Evolutionary conservation across 495 filamentous ascomycete genomes (phyloP).

Genomic region (Massariosphaeria phaeospora): DNA sequence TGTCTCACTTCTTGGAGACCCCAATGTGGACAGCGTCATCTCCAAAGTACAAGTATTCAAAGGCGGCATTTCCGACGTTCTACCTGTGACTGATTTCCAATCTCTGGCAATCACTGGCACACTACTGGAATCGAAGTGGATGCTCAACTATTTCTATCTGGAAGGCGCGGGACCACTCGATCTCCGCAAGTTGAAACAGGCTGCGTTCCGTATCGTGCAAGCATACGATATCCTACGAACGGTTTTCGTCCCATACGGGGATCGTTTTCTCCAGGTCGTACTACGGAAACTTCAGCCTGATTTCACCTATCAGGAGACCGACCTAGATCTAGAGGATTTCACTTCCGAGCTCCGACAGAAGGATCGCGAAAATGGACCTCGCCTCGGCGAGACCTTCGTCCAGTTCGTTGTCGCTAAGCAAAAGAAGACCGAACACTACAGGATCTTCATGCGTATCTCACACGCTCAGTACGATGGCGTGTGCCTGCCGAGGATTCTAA

Average conservation of each 20-base stretch:
- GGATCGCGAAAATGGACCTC: constrained; percentile 18
- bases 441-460: constrained; percentile 28
- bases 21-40: constrained; percentile 23
- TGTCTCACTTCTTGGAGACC: constrained; percentile 22
- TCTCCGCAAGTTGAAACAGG: constrained; percentile 25
- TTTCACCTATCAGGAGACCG: constrained; percentile 24
- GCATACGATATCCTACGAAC: constrained; percentile 31
- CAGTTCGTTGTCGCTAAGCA: constrained; percentile 29
- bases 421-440: constrained; percentile 24
- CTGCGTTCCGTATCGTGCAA: constrained; percentile 26
- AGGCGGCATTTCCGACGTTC: constrained; percentile 29
- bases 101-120: constrained; percentile 28
- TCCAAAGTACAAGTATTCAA: constrained; percentile 30
- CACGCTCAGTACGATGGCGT: constrained; percentile 34
- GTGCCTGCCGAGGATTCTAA: constrained; percentile 25
- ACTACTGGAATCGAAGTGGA: constrained; percentile 29
- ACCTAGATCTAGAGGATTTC: constrained; percentile 25
- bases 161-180: constrained; percentile 28
- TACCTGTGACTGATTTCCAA: constrained; percentile 32
- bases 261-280: constrained; percentile 31
- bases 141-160: constrained; percentile 32
- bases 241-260: constrained; percentile 26
- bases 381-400: constrained; percentile 27
- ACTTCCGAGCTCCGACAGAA: constrained; percentile 17
- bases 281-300: constrained; percentile 26